These are phyloP conservation scores for Phyllosticta capitalensis DNA, from an alignment of 2,329 filamentous ascomycete species.

Conservation along the genomic window DNA sequence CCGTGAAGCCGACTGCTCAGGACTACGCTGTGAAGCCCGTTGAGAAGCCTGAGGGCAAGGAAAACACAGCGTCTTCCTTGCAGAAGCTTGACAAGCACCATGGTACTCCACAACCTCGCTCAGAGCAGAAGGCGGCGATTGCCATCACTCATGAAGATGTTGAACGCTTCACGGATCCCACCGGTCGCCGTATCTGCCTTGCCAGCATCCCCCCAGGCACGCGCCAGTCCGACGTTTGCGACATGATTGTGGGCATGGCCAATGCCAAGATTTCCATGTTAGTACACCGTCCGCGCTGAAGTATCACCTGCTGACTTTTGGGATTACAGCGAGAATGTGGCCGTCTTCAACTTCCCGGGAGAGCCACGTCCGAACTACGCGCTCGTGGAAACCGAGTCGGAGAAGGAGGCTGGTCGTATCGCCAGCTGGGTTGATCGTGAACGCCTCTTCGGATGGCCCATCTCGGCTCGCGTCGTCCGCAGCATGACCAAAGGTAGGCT, in stretches of 20 bases:
- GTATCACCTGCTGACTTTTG: neutral
- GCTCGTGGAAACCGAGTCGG: neutral
- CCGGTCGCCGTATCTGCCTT: constrained; percentile 5
- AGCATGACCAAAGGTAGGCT: constrained; percentile 4
- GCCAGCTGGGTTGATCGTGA: constrained; percentile 6
- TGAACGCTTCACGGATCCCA: neutral
- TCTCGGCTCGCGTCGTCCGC: constrained; percentile 1
- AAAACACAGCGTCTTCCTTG: neutral
- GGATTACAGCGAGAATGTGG: neutral
- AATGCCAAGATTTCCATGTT: neutral
- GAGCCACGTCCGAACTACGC: constrained; percentile 2
- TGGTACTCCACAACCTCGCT: neutral
- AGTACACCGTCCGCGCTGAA: neutral
- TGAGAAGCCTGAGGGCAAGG: neutral
- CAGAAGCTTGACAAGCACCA: neutral
- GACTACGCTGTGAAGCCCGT: neutral
- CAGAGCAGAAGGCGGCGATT: too few relatives aligned
- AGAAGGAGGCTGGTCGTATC: constrained; percentile 1
- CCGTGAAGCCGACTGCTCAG: neutral
- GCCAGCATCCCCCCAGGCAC: constrained; percentile 3
- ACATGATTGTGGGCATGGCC: neutral
- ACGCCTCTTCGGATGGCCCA: constrained; percentile 8
- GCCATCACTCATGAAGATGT: neutral
- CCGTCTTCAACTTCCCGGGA: neutral
- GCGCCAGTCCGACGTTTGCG: neutral